A percentile compares a stretch with the other conserved stretches of the same genome.
Conservation (phyloP, 2,329 filamentous ascomycete species). For the Colletotrichum sp. region DNA sequence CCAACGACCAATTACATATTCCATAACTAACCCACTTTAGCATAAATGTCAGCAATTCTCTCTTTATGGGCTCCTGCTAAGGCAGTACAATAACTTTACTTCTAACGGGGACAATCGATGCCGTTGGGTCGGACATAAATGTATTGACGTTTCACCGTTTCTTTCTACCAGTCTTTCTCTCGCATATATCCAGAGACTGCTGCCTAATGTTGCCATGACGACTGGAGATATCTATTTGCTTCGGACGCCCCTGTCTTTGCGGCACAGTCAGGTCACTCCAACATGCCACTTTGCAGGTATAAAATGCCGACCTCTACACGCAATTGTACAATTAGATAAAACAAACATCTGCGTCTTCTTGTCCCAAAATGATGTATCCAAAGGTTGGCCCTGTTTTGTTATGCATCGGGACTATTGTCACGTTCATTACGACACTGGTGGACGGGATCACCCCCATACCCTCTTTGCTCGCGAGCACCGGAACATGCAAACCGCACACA, state of each 20-base stretch:
- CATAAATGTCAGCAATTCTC: background rate
- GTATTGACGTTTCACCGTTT: background rate
- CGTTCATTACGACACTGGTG: background rate
- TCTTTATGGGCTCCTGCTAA: background rate
- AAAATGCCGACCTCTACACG: background rate
- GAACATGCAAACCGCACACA: background rate
- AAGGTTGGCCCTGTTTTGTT: background rate
- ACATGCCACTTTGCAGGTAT: background rate
- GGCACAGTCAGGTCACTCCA: background rate
- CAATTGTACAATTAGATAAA: background rate
- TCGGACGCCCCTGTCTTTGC: background rate
- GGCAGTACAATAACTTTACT: background rate
- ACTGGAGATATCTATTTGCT: background rate
- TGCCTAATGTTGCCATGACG: background rate
- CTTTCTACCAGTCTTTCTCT: background rate
- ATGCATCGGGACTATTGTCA: background rate
- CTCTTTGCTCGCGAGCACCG: background rate
- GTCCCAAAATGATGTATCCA: background rate
- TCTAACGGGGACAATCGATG: background rate
- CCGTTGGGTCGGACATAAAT: background rate
- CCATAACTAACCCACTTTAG: background rate
- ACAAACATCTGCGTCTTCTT: background rate
- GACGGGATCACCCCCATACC: background rate
- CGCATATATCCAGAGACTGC: background rate
- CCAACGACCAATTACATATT: background rate